Conservation (phyloP, 768 basidiomycete species). For the Russula vinacea region DNA sequence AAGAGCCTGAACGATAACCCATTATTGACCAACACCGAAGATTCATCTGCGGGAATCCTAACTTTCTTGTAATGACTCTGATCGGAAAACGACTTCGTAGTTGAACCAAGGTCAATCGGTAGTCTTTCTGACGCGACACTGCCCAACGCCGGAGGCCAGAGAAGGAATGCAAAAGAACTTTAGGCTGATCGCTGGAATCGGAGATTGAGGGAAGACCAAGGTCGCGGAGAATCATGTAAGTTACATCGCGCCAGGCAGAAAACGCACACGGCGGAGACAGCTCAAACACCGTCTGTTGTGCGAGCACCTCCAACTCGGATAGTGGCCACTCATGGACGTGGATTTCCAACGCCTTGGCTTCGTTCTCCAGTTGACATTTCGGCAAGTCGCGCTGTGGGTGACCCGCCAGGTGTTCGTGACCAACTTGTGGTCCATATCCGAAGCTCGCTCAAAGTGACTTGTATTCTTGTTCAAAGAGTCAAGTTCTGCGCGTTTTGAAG, state of each 20-base stretch:
- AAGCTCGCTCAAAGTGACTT: background rate
- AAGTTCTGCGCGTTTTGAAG: background rate
- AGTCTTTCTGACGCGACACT: background rate
- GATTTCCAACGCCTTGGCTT: background rate
- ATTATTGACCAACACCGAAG: background rate
- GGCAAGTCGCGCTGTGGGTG: background rate
- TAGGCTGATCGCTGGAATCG: background rate
- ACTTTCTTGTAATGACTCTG: background rate
- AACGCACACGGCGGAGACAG: constrained; percentile 4
- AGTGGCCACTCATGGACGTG: constrained; percentile 16
- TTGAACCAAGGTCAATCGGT: constrained; percentile 11
- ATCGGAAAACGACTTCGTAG: constrained; percentile 9
- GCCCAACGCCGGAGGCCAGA: constrained; percentile 10
- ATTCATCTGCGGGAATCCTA: constrained; percentile 7
- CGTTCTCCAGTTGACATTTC: background rate
- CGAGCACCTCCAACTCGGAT: background rate
- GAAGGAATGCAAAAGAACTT: background rate
- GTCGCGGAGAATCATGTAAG: constrained; percentile 14
- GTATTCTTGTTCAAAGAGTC: background rate
- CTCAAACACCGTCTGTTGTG: constrained; percentile 11
- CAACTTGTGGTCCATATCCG: background rate
- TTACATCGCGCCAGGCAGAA: constrained; percentile 15
- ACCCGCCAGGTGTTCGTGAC: background rate
- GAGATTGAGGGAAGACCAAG: background rate
- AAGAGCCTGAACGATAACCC: background rate